Conservation (phyloP, 106 monocot genomes). For the Platanthera zijinensis region DNA sequence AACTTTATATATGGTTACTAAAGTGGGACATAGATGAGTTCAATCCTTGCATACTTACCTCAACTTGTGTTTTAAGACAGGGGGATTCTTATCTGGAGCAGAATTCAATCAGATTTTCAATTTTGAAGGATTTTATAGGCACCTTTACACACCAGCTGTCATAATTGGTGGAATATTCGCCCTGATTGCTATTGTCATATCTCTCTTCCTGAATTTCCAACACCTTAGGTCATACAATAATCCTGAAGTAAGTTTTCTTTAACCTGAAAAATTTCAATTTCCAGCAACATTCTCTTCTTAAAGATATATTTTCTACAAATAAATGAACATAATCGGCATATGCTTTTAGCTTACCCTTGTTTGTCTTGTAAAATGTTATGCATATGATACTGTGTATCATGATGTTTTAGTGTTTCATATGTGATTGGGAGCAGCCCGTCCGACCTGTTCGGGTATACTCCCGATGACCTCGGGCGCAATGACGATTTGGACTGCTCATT, state of each 20-base stretch:
- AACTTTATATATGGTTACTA: too few species aligned
- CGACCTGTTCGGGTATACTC: too few species aligned
- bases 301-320: background rate
- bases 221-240: conserved; percentile 75
- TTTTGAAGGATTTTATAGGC: conserved; percentile 36
- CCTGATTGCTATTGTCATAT: conserved; percentile 42
- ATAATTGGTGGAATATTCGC: conserved; percentile 45
- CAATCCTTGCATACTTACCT: too few species aligned
- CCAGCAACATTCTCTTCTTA: background rate
- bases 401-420: background rate
- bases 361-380: background rate
- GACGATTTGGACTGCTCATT: too few species aligned
- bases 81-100: conserved; percentile 11
- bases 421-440: too few species aligned
- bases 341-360: background rate
- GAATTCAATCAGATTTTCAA: conserved; percentile 17
- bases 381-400: background rate
- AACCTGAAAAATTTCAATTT: background rate
- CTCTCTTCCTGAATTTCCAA: conserved; percentile 42
- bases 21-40: too few species aligned
- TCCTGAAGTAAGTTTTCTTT: conserved; percentile 42
- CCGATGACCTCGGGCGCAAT: too few species aligned
- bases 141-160: conserved; percentile 42
- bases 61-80: too few species aligned
- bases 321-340: background rate